Evolutionary conservation across 83 land plant genomes (phyloP), one percentile per base, ranked within the genome.

Genomic region (Picea mariana): DNA sequence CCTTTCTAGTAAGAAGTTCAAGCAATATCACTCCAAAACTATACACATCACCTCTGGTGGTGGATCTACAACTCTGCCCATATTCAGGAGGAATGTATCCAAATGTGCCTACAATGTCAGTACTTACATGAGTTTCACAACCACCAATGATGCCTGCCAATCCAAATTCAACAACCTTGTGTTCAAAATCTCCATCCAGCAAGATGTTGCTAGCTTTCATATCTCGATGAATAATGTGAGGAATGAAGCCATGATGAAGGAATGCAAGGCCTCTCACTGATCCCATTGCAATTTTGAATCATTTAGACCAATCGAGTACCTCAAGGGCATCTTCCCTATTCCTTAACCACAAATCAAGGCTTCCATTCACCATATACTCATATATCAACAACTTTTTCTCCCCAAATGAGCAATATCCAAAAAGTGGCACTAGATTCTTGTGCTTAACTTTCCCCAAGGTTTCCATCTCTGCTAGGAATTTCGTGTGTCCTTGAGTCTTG

Each of bases 121-220:
- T 89, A 52, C 85, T 88, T 34, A 90, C 90, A 73, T 88, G 88
- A 18, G 88, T 82, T 47, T 83, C 81, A 16, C 82, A 82, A 9
- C 88, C 88, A 64, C 81, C 83, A 18, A 90, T 83, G 60, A 91
- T 59, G 52, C 90, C 86, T 13, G 95, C 95, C 23, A 90, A 66
- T 40, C 95, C 95, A 34, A 92, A 92, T 55, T 92, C 95, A 7
- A 91, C 90, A 27, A 92, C 93, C 49, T 82, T 90, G 15, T 93
- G 87, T 38, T 90, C 91, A 31, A 90, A 89, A 9, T 89, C 85
- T 2, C 79, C 84, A 75, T 89, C 87, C 9, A 90, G 82, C 40
- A 92, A 79, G 42, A 92, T 90, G 80, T 92, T 92, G 87, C 90
- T 90, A 47, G 95, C 86, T 79, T 92, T 92, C 60, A 92, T 89